phyloP scores from a whole-genome alignment of 2,329 filamentous ascomycete genomes.

The Fusarium sp. region DNA sequence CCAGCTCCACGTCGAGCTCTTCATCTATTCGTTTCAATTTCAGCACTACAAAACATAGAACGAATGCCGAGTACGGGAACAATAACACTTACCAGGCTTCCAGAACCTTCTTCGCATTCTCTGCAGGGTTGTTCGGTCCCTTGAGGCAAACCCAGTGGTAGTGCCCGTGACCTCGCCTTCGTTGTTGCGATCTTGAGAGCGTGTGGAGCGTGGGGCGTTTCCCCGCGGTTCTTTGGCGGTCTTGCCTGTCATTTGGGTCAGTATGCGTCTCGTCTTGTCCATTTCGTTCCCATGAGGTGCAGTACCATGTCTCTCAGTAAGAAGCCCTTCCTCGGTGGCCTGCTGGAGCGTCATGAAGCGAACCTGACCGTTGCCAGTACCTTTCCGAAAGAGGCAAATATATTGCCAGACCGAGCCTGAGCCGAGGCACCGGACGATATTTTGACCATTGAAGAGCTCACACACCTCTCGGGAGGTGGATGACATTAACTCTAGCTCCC shows the following conservation, averaged over 20 bases:
- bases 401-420: not conserved
- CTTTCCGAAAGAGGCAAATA: not conserved
- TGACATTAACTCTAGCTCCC: slow-evolving; percentile 58
- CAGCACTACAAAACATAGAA: not conserved
- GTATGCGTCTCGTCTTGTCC: not conserved
- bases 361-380: not conserved
- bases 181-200: not conserved
- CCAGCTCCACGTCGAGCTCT: not conserved
- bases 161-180: not conserved
- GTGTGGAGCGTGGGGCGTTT: not conserved
- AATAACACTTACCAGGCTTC: not conserved
- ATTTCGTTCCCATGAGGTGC: not conserved
- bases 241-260: not conserved
- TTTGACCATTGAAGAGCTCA: slow-evolving; percentile 58
- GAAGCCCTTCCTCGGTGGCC: not conserved
- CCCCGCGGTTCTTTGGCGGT: not conserved
- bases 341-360: not conserved
- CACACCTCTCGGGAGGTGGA: slow-evolving; percentile 58
- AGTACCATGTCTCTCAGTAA: not conserved
- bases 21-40: not conserved
- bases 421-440: slow-evolving; percentile 45
- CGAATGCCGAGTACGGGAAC: not conserved
- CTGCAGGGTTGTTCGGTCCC: not conserved
- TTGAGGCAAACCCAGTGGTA: not conserved
- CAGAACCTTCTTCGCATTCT: not conserved